Conservation (phyloP, 2,329 filamentous ascomycete genomes). For the Teratosphaeria viscida region DNA sequence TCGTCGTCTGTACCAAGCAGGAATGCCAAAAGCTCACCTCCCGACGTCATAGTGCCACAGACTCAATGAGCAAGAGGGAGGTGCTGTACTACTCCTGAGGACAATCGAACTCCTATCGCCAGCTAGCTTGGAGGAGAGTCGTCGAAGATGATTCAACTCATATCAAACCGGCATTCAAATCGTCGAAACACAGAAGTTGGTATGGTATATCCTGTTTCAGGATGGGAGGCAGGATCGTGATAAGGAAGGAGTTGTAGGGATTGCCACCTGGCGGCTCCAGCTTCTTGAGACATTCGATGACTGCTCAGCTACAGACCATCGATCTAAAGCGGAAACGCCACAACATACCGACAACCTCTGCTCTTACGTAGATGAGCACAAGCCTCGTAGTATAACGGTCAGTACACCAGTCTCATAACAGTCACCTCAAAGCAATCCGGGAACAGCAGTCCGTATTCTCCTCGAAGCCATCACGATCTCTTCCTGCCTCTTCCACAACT, state of each 20-base stretch:
- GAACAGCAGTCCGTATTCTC: not conserved
- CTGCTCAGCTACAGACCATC: not conserved
- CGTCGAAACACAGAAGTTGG: not conserved
- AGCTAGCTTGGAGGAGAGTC: not conserved
- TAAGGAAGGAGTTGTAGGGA: too few species aligned
- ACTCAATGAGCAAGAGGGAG: not conserved
- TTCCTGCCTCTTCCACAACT: not conserved
- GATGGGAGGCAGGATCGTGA: too few species aligned
- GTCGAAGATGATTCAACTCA: not conserved
- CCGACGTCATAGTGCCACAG: not conserved
- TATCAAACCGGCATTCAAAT: too few species aligned
- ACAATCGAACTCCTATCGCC: not conserved
- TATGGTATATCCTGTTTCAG: not conserved
- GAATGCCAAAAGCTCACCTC: too few species aligned
- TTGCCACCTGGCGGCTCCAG: not conserved
- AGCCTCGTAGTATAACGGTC: not conserved
- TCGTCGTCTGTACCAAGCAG: too few species aligned
- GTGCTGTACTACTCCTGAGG: not conserved
- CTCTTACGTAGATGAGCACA: not conserved
- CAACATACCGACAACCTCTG: not conserved
- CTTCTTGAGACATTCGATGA: not conserved
- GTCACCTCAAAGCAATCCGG: not conserved
- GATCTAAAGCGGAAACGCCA: not conserved
- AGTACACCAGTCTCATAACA: not conserved
- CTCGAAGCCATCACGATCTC: not conserved